Base-by-base conservation (phyloP, 1,139 yeast genomes). In the Geotrichum aggregatum region DNA sequence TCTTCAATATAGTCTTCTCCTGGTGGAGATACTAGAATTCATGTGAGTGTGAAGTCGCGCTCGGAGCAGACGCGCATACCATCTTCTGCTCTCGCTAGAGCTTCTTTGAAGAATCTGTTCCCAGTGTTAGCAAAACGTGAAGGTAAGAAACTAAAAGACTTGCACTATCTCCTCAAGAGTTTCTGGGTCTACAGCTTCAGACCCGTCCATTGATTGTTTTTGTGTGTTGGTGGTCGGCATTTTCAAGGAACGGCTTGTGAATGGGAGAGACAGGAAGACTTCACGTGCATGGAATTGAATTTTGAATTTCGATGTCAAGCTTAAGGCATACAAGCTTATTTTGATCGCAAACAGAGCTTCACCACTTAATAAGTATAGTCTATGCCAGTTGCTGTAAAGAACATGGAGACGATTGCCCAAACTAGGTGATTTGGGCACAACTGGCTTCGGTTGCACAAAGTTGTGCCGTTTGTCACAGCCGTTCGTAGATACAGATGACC, bases 51-150 rank as follows among this genome's bases (percentile, higher is more conserved):
- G 16, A 34, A 34, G 19, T 13, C 18, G 8, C 81, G 65, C 58
- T 78, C 81, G 63, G 81, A 82, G 58, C 79, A 82, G n/a, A 82
- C 70, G 55, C 76, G 70, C 48, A 80, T 85, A 50, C 79, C 84
- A 60, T 81, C 86, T 62, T 82, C 79, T 54, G 36, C 48, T 14
- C 49, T 31, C 14, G 31, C 50, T 24, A 49, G 50, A 30, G 47
- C 49, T 36, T 49, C 55, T 47, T 55, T 55, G 38, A 55, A 48
- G 10, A 46, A 48, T 41, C 58, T 55, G 38, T 19, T 34, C 16
- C 36, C 7, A 5, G 5, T 5, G 28, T 24, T 24, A 8, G n/a
- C 5, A 13, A 34, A 34, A 34, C 7, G n/a, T 11, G 2, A 18
- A 13, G 36, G 7, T n/a, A 34, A 34, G 7, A 34, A 13, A 13